These are phyloP conservation scores for Limnomonas spitsbergensis DNA, from an alignment of 139 green algal genomes.

Conservation along the genomic window DNA sequence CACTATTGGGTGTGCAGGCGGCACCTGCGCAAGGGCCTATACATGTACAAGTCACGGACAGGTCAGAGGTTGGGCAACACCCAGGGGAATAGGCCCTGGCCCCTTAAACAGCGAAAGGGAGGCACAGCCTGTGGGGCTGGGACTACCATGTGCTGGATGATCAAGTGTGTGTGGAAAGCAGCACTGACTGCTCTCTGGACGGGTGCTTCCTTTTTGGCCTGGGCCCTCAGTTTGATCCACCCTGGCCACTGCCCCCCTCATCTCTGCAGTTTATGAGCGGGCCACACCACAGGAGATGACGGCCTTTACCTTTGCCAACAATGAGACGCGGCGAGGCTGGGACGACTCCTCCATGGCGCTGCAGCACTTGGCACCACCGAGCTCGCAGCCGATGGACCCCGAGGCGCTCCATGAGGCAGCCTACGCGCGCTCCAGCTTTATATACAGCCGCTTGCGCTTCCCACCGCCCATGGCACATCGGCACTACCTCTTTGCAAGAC, in stretches of 20 bases:
- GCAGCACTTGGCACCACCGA: not conserved
- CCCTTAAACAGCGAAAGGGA: too few species aligned
- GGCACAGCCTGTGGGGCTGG: too few species aligned
- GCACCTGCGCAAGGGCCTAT: constrained; percentile 44
- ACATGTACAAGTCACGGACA: constrained; percentile 21
- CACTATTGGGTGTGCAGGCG: constrained; percentile 57
- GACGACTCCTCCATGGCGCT: constrained; percentile 39
- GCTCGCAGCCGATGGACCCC: not conserved
- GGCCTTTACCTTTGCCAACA: constrained; percentile 61
- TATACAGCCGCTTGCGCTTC: constrained; percentile 51
- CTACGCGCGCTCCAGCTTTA: not conserved
- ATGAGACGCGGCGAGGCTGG: constrained; percentile 35
- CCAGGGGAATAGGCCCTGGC: not conserved
- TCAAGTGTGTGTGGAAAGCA: too few species aligned
- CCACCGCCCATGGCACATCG: constrained; percentile 61
- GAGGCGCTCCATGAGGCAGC: not conserved
- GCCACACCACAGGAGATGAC: constrained; percentile 46
- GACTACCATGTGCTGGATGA: too few species aligned
- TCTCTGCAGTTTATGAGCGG: constrained; percentile 42
- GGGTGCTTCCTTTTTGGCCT: too few species aligned
- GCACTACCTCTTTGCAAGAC: constrained; percentile 66
- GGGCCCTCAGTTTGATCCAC: too few species aligned
- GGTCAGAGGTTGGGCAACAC: not conserved
- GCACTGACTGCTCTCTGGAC: too few species aligned
- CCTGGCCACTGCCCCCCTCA: too few species aligned